Conservation (phyloP, 1,284 basidiomycete species). For the Ceratobasidium sp. region DNA sequence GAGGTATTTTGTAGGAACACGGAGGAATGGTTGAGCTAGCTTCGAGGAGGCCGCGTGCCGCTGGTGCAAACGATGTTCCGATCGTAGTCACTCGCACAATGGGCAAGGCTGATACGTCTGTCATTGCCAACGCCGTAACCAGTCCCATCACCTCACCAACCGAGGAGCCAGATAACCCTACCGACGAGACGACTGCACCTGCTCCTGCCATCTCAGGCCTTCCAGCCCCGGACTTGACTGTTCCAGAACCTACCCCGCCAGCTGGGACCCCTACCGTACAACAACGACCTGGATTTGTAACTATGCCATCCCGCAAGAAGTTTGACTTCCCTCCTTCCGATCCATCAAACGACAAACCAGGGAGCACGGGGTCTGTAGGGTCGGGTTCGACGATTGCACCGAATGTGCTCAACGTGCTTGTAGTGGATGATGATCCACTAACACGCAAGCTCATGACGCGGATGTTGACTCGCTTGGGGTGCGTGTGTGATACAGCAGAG, state of each 20-base stretch:
- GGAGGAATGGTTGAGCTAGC: slow-evolving; percentile 38
- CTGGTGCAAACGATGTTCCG: slow-evolving; percentile 14
- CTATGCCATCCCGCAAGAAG: slow-evolving; percentile 31
- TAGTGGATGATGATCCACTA: slow-evolving; percentile 80
- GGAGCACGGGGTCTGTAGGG: not conserved
- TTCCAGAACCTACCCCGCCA: not conserved
- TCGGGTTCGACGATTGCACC: slow-evolving; percentile 46
- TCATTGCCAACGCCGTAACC: slow-evolving; percentile 3
- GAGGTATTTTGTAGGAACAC: slow-evolving; percentile 17
- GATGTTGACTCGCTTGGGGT: slow-evolving; percentile 80
- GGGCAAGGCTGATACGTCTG: not conserved
- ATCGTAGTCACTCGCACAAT: slow-evolving; percentile 30
- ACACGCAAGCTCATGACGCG: slow-evolving; percentile 85
- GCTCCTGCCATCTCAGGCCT: not conserved
- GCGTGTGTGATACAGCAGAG: slow-evolving; percentile 80
- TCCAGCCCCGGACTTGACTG: not conserved
- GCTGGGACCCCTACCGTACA: not conserved
- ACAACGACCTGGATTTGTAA: slow-evolving; percentile 30
- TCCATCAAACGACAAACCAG: slow-evolving; percentile 30
- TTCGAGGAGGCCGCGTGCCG: slow-evolving; percentile 11
- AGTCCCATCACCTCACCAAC: not conserved
- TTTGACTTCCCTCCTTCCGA: slow-evolving; percentile 19
- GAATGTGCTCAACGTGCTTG: slow-evolving; percentile 61
- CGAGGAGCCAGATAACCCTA: not conserved
- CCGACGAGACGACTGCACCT: not conserved